Evolutionary conservation across 352 stramenopile species (phyloP).

Genomic region (Phytophthora brassicae): DNA sequence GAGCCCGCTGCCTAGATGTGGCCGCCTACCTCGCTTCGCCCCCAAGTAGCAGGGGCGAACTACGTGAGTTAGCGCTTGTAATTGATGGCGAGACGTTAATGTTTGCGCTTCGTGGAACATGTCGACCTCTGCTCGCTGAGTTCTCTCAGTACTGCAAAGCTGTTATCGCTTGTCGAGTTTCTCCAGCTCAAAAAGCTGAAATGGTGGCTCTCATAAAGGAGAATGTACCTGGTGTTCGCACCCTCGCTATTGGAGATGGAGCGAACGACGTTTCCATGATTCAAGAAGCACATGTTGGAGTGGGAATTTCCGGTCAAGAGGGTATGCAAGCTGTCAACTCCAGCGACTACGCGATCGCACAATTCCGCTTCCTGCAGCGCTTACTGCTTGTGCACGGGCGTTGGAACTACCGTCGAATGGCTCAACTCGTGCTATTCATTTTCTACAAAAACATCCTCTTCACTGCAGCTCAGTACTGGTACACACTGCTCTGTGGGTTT

Average conservation of each 20-base stretch:
- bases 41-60: conserved; percentile 35
- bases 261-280: conserved; percentile 97
- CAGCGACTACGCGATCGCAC: conserved; percentile 92
- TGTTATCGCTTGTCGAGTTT: conserved; percentile 88
- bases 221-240: conserved; percentile 67
- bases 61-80: conserved; percentile 70
- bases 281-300: conserved; percentile 89
- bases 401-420: conserved; percentile 90
- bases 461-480: conserved; percentile 75
- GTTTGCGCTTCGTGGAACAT: conserved; percentile 48
- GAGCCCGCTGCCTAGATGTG: conserved; percentile 44
- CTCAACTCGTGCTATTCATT: conserved; percentile 90
- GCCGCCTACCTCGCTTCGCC: conserved; percentile 50
- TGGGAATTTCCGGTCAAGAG: conserved; percentile 92
- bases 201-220: conserved; percentile 86
- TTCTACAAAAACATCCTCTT: conserved; percentile 94
- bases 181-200: conserved; percentile 83
- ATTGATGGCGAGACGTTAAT: conserved; percentile 80
- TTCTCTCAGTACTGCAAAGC: conserved; percentile 84
- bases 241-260: conserved; percentile 91
- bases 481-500: conserved; percentile 72
- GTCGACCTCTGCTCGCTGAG: conserved; percentile 50
- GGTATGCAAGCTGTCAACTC: conserved; percentile 93
- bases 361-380: conserved; percentile 91
- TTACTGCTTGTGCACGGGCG: conserved; percentile 91